phyloP scores from a whole-genome alignment of 2,329 filamentous ascomycete species.

The Chrysoporthe deuterocubensis region DNA sequence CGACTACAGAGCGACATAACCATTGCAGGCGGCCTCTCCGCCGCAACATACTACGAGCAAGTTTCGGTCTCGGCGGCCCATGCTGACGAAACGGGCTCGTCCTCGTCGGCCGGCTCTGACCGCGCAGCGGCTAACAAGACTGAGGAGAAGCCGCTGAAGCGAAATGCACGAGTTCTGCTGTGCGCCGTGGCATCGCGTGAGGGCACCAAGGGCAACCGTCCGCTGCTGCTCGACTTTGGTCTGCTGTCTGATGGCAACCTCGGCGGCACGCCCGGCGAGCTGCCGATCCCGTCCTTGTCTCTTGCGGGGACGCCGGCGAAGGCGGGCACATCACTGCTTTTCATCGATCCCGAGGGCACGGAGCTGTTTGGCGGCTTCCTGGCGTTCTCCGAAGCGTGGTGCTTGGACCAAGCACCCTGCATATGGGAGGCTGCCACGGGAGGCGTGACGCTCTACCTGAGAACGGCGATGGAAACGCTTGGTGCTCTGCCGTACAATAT shows the following conservation, averaged over 20 bases:
- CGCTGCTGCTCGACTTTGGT: neutral
- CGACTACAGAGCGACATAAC: neutral
- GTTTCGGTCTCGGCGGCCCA: neutral
- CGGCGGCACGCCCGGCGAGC: neutral
- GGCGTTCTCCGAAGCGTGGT: neutral
- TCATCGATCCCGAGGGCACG: conserved; percentile 1
- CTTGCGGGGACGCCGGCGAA: neutral
- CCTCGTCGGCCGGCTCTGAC: neutral
- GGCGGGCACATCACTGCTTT: neutral
- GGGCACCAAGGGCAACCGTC: neutral
- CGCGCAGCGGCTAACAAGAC: neutral
- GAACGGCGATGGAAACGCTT: neutral
- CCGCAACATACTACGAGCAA: neutral
- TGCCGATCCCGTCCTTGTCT: neutral
- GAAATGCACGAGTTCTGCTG: neutral
- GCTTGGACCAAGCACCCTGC: neutral
- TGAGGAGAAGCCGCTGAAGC: neutral
- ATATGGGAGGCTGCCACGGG: conserved; percentile 1
- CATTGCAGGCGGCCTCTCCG: neutral
- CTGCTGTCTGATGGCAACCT: neutral
- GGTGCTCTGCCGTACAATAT: neutral
- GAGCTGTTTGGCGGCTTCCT: neutral
- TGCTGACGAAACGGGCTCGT: neutral
- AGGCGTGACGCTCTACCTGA: neutral
- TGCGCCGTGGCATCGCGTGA: neutral